Evolutionary conservation across 352 stramenopile genomes (phyloP), one percentile per base, ranked within the genome.

Genomic region (Phytophthora sp.): DNA sequence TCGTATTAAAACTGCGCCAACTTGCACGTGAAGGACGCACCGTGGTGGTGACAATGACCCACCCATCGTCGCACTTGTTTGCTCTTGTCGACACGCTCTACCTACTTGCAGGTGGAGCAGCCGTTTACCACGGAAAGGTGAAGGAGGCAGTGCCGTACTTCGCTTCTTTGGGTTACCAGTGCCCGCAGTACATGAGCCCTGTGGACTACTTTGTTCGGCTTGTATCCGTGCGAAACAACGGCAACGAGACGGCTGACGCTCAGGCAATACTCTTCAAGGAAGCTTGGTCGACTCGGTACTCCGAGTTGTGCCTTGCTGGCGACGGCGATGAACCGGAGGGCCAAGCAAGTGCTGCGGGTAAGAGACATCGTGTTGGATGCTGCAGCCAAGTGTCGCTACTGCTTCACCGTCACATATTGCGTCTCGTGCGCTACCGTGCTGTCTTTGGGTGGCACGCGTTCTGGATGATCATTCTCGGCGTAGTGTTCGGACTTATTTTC

Each of bases 31-130:
- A 74, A 43, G 90, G 91, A 27, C 89, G 90, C 41, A 97, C 91
- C 3, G 76, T 98, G 7, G 72, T 98, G 13, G 87, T 92, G 27
- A 90, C 94, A 1, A 97, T 98, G 78, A 77, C 88, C 7, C 81
- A 89, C 53, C 91, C 91, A n/a, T 92, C 84, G 24, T 92, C 79
- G 1, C 72, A 89, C 44, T 17, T 86, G 17, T 85, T 79, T 24
- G 59, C 60, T 12, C 54, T 88, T 0, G 87, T 92, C 48, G 83
- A 92, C 38, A 44, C 72, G 35, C 57, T 92, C 3, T 83, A 88
- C 31, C 56, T 93, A 23, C 61, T 93, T 2, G 68, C 72, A 2
- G 76, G 72, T 24, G 82, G 84, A 26, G 50, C 64, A 20, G 63
- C 75, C 1, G 75, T 89, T 2, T 93, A 85, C 66, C 72, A 91